Conservation (phyloP, 164 flowering plant species). For the Aristolochia californica region DNA sequence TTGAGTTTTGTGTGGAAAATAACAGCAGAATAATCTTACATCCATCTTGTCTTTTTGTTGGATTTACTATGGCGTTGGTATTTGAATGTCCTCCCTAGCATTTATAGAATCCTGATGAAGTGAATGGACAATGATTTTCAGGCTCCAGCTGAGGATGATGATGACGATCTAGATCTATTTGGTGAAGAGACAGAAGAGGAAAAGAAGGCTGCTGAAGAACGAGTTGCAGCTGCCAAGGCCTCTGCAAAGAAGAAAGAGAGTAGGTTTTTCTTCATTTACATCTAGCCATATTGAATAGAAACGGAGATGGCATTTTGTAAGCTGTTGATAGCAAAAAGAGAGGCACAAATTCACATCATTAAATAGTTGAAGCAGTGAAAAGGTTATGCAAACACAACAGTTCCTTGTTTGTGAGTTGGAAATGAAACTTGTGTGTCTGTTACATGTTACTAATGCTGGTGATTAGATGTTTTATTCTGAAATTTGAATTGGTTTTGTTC, state of each 20-base stretch:
- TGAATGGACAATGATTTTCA: constrained; percentile 9
- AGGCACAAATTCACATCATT: no score
- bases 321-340: not conserved
- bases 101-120: not conserved
- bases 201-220: constrained; percentile 89
- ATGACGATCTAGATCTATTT: constrained; percentile 86
- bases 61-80: no score
- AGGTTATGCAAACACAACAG: no score
- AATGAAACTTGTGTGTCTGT: not conserved
- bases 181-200: constrained; percentile 99
- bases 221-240: constrained; percentile 77
- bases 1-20: no score
- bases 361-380: no score
- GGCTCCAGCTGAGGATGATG: constrained; percentile 58
- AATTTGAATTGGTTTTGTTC: not conserved
- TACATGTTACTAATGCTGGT: not conserved
- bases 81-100: not conserved
- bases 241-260: constrained; percentile 87
- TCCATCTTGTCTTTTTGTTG: no score
- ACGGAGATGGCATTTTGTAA: no score
- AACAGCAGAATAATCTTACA: no score
- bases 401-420: no score
- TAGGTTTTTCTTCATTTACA: constrained; percentile 18
- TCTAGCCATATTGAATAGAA: not conserved
- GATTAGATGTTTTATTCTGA: not conserved